Evolutionary conservation across 495 filamentous ascomycete genomes (phyloP), one percentile per base, ranked within the genome.

Genomic region (Podospora bellae-mahoneyi): DNA sequence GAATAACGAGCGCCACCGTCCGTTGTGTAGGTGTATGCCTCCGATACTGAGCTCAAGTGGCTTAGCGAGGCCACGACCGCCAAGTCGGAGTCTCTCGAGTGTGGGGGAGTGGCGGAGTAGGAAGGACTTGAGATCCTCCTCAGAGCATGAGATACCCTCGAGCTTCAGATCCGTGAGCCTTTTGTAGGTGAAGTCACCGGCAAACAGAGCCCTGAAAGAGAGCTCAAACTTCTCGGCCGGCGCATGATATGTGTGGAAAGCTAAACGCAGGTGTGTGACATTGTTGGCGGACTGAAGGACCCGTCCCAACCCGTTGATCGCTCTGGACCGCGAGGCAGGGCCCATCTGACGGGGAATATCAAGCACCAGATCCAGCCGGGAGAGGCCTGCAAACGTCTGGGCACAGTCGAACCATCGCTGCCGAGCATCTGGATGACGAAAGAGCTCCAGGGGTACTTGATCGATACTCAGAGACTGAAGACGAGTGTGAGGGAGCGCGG

Each of bases 361-460:
- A 61, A 84, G 68, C 4, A 77, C 78, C 2, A 82, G 69, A 72
- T 77, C 69, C 10, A 84, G 78, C 54, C 66, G 74, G 1, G 79
- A 70, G 9, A 84, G 73, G 64, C 70, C 75, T 7, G 76, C 67
- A 64, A 84, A 82, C 23, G 80, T 74, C 58, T 76, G 76, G 3
- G 78, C 81, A 60, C 79, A 79, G 71, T 78, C 77, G 67, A 78
- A 80, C 81, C 81, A 84, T 66, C 79, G 79, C 4, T 63, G 72
- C 15, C 80, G 77, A 67, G 81, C 78, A 54, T 70, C 72, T 34
- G 74, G 64, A 56, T 75, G 30, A 30, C 78, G 75, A 66, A 84
- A 82, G 32, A 82, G 65, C 62, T 81, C 81, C 44, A 84, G 79
- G 23, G 82, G 82, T 19, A 84, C 76, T 19, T 80, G 79, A 69